Evolutionary conservation across 352 stramenopile genomes (phyloP).

Genomic region (Globisporangium sylvaticum): DNA sequence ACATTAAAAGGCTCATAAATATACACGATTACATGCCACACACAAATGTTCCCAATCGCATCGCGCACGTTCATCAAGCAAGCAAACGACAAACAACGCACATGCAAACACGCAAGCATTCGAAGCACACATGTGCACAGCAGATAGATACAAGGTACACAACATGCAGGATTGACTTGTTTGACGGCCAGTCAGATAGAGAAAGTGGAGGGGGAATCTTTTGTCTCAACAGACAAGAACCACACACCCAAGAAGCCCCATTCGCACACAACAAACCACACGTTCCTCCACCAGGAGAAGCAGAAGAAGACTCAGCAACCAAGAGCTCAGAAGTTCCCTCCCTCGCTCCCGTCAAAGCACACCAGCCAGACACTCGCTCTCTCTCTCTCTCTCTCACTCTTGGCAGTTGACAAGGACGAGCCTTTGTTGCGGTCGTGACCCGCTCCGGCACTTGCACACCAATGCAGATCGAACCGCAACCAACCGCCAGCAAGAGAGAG

Average conservation of each 20-base stretch:
- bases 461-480: conserved; percentile 4
- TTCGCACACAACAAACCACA: neutral
- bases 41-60: too few species aligned
- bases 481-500: neutral
- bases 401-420: conserved; percentile 47
- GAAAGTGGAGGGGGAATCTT: neutral
- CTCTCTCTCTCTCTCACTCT: neutral
- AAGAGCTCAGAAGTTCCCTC: neutral
- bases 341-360: neutral
- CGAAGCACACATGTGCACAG: neutral
- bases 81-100: neutral
- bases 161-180: neutral
- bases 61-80: neutral
- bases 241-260: neutral
- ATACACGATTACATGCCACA: too few species aligned
- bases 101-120: neutral
- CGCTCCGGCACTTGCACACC: neutral
- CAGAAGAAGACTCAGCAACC: neutral
- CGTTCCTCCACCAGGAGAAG: neutral
- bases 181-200: conserved; percentile 8
- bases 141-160: neutral
- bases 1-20: too few species aligned
- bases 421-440: conserved; percentile 69
- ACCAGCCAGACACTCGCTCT: neutral
- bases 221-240: neutral